Conservation (phyloP, 176 grass and related monocot genomes). For the Hordeum marinum region DNA sequence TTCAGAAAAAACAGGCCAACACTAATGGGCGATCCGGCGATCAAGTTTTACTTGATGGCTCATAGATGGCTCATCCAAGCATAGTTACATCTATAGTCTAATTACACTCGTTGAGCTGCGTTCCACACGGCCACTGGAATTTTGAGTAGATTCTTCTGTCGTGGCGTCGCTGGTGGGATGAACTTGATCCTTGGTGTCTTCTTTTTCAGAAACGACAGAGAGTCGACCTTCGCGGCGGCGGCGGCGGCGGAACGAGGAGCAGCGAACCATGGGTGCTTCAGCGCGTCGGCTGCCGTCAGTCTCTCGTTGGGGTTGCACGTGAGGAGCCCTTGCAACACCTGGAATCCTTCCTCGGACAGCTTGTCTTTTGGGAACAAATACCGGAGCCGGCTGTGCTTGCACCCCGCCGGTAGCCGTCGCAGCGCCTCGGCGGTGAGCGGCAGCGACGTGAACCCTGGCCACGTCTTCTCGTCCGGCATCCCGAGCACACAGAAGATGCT, state of each 20-base stretch:
- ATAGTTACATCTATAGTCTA: too few relatives aligned
- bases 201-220: background rate
- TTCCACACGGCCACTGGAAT: background rate
- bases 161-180: background rate
- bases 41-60: too few relatives aligned
- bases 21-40: too few relatives aligned
- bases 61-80: too few relatives aligned
- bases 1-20: too few relatives aligned
- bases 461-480: background rate
- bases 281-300: background rate
- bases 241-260: background rate
- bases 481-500: slow-evolving; percentile 11
- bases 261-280: background rate
- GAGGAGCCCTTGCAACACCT: background rate
- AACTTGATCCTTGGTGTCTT: background rate
- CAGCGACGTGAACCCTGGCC: background rate
- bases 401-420: background rate
- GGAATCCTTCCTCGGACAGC: slow-evolving; percentile 16
- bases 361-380: slow-evolving; percentile 10
- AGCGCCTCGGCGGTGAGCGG: background rate
- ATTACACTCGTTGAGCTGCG: background rate
- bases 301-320: background rate
- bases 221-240: background rate
- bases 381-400: background rate
- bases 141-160: background rate